Base-by-base conservation (phyloP, 164 flowering plant genomes). In the Aristolochia californica region DNA sequence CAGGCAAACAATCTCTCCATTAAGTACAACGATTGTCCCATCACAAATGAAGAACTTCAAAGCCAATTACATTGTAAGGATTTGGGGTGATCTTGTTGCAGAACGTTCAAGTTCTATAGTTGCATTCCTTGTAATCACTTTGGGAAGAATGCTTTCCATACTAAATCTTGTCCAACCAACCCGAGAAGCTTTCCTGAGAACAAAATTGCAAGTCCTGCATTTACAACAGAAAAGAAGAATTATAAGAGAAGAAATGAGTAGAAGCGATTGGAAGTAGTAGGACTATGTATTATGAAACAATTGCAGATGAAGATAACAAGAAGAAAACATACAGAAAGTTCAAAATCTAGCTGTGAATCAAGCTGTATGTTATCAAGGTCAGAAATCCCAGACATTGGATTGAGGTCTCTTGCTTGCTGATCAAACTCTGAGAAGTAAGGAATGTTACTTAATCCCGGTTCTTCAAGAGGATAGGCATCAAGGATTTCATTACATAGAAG, bases 191-290 rank as follows among this genome's bases (percentile, higher is more conserved):
- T 62, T 84, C 89, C 66, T 87, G 87, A 43, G 91, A 87, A 52
- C 77, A 68, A 69, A 87, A 80, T 61, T 75, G 84, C 74, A 77
- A 74, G 64, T 84, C 81, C 91, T 83, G 85, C 67, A 76, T 20
- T 5, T 45, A 13, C 57, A 5, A 15, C 38, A 7, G 18, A 17
- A 63, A 13, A 25, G 45, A 30, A 44, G 16, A 16, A 60, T 12
- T 22, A 2, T 9, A 2, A 27, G 16, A 59, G 18, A 18, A 0
- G n/a, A 40, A 22, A 56, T 56, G 45, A 21, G 52, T 23, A 14
- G 9, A 4, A 12, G n/a, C n/a, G n/a, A n/a, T n/a, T n/a, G n/a
- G n/a, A n/a, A n/a, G n/a, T n/a, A n/a, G n/a, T n/a, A n/a, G n/a
- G n/a, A n/a, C n/a, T n/a, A n/a, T n/a, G n/a, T n/a, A n/a, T n/a